Percentiles rank a stretch among this genome's conserved stretches.
Evolutionary conservation across 2,329 filamentous ascomycete genomes (phyloP).

Genomic region (Xylariaceae sp.): DNA sequence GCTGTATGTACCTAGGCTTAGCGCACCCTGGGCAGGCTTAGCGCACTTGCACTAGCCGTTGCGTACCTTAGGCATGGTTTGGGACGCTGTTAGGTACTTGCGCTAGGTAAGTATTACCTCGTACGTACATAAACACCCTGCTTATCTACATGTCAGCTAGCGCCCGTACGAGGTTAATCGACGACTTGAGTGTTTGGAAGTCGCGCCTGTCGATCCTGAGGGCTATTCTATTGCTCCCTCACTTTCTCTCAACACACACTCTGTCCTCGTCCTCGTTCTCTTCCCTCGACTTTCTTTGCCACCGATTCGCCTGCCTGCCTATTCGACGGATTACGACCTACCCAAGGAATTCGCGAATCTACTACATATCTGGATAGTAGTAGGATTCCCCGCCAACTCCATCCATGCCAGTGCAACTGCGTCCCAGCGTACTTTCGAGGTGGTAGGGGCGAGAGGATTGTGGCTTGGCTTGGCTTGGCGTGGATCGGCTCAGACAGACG

Average conservation of each 20-base stretch:
- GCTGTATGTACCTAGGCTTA: not conserved
- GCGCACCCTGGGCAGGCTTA: not conserved
- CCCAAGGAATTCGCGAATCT: too few relatives aligned
- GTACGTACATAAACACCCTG: not conserved
- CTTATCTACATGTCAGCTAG: not conserved
- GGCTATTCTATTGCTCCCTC: not conserved
- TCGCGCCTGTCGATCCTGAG: not conserved
- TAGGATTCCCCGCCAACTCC: not conserved
- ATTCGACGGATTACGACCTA: too few relatives aligned
- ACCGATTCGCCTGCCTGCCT: not conserved
- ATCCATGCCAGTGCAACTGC: slow-evolving; percentile 20
- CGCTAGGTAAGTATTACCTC: not conserved
- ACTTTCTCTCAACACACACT: not conserved
- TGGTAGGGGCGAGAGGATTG: slow-evolving; percentile 18
- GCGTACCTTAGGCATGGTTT: not conserved
- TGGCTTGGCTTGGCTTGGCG: slow-evolving; percentile 19
- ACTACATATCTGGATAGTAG: not conserved
- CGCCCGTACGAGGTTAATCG: not conserved
- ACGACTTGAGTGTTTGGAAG: not conserved
- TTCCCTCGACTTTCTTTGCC: not conserved
- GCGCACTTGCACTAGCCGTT: not conserved
- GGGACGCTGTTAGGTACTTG: not conserved
- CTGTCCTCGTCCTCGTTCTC: not conserved
- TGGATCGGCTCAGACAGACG: slow-evolving; percentile 17
- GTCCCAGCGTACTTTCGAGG: slow-evolving; percentile 15